Base-by-base conservation (phyloP, 2,329 filamentous ascomycete species). In the Tolypocladium cylindrosporum region DNA sequence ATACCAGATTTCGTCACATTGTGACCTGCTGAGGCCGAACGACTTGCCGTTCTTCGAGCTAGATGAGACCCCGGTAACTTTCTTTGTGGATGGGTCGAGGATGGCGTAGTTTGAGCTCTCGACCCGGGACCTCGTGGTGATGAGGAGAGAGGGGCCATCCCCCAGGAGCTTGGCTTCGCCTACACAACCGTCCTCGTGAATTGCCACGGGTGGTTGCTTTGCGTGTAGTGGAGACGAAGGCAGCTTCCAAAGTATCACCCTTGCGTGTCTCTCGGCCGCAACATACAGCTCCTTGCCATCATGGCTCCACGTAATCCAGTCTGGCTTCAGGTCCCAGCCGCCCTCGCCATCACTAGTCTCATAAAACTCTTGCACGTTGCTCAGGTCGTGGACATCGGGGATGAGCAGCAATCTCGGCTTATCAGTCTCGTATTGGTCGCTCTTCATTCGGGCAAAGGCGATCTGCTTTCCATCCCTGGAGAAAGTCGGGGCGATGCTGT, bases 361-460 rank as follows among this genome's bases (percentile, higher is more conserved):
- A 65, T 83, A 87, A 60, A 87, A 85, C 64, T 87, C 83, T 61
- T 84, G 77, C 14, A 85, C 80, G 59, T 81, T 80, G 59, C 75
- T 75, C 11, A 85, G 72, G 60, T 85, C 79, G 16, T 69, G 70
- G 54, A 89, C 74, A 63, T 90, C 80, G 1, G 83, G 80, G 8
- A 90, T 70, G 3, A 90, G 73, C 61, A 91, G 73, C 4, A 91
- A 74, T 51, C 85, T 81, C 51, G 87, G 81, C 63, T 75, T 74
- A 74, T 96, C 91, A 19, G 87, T 83, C 71, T 97, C 91, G 69
- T 96, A 96, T 59, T 87, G 84, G 55, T 83, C 79, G 58, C 81
- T 81, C 61, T 82, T 81, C 91, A 95, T 96, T 61, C 89, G 84
- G 37, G 90, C 78, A 69, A 95, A 96, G 1, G 84, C 90, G 34